Evolutionary conservation across 345 rosid species (phyloP).

Genomic region (Clausena lansium): DNA sequence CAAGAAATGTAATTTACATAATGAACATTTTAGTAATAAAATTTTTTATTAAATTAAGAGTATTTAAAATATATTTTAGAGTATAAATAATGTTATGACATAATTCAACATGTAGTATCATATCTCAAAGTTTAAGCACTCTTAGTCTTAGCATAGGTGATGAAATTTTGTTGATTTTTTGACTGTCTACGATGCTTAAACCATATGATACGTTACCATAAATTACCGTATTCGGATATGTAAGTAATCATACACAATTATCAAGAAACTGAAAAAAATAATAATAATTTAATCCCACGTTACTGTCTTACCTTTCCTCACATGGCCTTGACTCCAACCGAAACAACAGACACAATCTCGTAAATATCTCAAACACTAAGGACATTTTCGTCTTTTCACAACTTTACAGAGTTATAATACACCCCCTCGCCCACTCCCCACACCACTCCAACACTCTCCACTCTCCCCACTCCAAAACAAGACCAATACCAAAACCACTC

Average conservation of each 20-base stretch:
- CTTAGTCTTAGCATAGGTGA: too few relatives aligned
- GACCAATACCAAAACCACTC: background rate
- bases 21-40: too few relatives aligned
- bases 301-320: background rate
- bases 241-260: conserved; percentile 3
- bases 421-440: background rate
- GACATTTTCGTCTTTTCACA: background rate
- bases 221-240: background rate
- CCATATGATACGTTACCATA: too few relatives aligned
- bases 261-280: background rate
- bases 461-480: background rate
- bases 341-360: conserved; percentile 22
- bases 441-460: background rate
- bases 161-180: too few relatives aligned
- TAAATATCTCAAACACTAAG: conserved; percentile 14
- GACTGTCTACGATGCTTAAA: too few relatives aligned
- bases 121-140: too few relatives aligned
- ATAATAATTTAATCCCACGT: background rate
- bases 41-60: too few relatives aligned
- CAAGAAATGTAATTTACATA: too few relatives aligned
- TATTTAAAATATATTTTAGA: too few relatives aligned
- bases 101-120: too few relatives aligned
- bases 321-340: conserved; percentile 12
- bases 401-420: background rate
- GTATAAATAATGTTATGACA: too few relatives aligned